Base-by-base conservation (phyloP, 495 filamentous ascomycete species). In the Immersiella caudata region DNA sequence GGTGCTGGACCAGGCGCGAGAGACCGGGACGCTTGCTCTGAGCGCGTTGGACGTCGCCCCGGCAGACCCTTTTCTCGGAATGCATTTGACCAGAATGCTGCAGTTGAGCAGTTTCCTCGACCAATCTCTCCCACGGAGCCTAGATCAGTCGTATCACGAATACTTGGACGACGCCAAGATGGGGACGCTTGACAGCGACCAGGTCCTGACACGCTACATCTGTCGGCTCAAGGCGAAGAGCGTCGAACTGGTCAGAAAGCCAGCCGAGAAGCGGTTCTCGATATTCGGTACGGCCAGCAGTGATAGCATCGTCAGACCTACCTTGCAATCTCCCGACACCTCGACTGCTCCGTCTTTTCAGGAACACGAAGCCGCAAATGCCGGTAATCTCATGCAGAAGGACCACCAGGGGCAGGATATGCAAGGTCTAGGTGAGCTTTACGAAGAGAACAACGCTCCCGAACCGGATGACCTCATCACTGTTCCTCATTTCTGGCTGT, bases 401-500 rank as follows among this genome's bases (percentile, higher is more conserved):
- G 40, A 14, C 40, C 11, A 46, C 9, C 40, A 18, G 2, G 40
- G 14, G 40, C 40, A 46, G 11, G 40, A 4, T 2, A 2, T 12
- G 5, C 40, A 12, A 18, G 40, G 33, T 36, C 33, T 46, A 12
- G 40, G 40, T 2, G 56, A 51, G 2, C 0, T 16, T 11, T 5
- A 9, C 11, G 5, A 50, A 22, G 36, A 26, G 21, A 50, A 21
- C 12, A 52, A 25, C 33, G 0, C 51, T 3, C 0, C n/a, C 6
- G 56, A 66, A 29, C 46, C 64, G 0, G 64, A 67, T 33, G 65
- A 67, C 29, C 27, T 67, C 27, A 46, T 67, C 2, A 67, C 65
- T n/a, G 65, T 67, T 7, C 65, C 65, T 21, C 12, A 62, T 26
- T 67, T 67, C 6, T 67, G 65, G 65, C 65, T 67, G 8, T 67